Conservation (phyloP, 768 basidiomycete species). For the Lyophyllum decastes region DNA sequence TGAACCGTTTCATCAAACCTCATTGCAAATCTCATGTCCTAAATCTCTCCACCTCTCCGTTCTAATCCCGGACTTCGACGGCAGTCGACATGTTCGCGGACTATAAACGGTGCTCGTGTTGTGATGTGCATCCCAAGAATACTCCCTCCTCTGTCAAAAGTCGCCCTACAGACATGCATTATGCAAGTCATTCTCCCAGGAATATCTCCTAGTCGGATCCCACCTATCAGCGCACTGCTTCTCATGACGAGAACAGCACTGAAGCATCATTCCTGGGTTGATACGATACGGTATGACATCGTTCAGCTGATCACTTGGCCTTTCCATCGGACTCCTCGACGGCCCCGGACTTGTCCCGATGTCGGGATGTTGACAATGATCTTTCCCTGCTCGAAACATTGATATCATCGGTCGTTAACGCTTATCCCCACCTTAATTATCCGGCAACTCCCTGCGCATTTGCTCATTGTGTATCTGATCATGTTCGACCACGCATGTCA, state of each 20-base stretch:
- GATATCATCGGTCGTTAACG: background rate
- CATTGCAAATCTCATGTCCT: background rate
- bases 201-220: background rate
- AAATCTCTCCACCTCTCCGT: background rate
- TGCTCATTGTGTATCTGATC: background rate
- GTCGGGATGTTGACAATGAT: too few relatives aligned
- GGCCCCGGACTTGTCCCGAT: background rate
- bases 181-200: background rate
- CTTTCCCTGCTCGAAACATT: background rate
- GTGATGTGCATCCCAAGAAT: background rate
- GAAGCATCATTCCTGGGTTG: too few relatives aligned
- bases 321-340: background rate
- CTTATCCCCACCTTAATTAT: background rate
- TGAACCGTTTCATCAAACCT: background rate
- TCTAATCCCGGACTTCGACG: constrained; percentile 1
- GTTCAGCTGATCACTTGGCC: too few relatives aligned
- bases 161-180: background rate
- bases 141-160: background rate
- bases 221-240: background rate
- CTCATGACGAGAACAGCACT: background rate
- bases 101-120: background rate
- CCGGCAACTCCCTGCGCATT: background rate
- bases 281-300: too few relatives aligned
- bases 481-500: too few relatives aligned
- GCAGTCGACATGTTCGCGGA: background rate